Percentiles rank a stretch among this genome's conserved stretches.
phyloP scores from a whole-genome alignment of 768 basidiomycete species.

The Austroboletus eburneus region DNA sequence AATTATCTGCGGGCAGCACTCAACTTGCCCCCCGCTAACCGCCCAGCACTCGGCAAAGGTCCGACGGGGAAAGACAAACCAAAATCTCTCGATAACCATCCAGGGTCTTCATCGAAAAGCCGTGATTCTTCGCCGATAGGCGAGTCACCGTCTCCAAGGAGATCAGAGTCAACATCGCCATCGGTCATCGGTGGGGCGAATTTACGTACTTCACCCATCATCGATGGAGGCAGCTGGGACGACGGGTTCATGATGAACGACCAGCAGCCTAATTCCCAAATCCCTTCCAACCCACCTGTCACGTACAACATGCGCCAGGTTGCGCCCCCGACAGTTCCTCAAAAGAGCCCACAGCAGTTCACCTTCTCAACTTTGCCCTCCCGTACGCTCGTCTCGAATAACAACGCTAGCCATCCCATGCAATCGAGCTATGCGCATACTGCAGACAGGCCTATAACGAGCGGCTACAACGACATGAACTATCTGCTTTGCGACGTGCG shows the following conservation, averaged over 20 bases:
- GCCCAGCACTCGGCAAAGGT: slow-evolving; percentile 73
- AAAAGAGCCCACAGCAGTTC: slow-evolving; percentile 46
- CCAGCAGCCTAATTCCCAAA: slow-evolving; percentile 33
- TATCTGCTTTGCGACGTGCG: slow-evolving; percentile 46
- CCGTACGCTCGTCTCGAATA: slow-evolving; percentile 39
- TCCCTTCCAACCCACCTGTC: slow-evolving; percentile 39
- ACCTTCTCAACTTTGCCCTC: slow-evolving; percentile 40
- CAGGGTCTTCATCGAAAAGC: slow-evolving; percentile 45
- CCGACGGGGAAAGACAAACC: slow-evolving; percentile 87
- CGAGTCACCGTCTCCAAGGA: slow-evolving; percentile 43
- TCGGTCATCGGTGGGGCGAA: slow-evolving; percentile 29
- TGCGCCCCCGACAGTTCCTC: slow-evolving; percentile 42
- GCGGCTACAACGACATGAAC: slow-evolving; percentile 43
- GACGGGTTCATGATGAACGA: slow-evolving; percentile 52
- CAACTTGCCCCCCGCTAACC: slow-evolving; percentile 67
- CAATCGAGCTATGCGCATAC: slow-evolving; percentile 44
- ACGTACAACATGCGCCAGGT: slow-evolving; percentile 43
- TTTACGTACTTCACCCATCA: slow-evolving; percentile 41
- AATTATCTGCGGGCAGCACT: slow-evolving; percentile 65
- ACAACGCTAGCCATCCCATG: slow-evolving; percentile 35
- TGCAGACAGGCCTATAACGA: slow-evolving; percentile 46
- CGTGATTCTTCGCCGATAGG: slow-evolving; percentile 65
- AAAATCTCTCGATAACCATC: slow-evolving; percentile 40
- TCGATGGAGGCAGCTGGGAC: slow-evolving; percentile 52
- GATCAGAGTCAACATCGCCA: slow-evolving; percentile 34